These are phyloP conservation scores for Abelmoschus esculentus DNA, from an alignment of 345 rosid genomes.

Conservation along the genomic window DNA sequence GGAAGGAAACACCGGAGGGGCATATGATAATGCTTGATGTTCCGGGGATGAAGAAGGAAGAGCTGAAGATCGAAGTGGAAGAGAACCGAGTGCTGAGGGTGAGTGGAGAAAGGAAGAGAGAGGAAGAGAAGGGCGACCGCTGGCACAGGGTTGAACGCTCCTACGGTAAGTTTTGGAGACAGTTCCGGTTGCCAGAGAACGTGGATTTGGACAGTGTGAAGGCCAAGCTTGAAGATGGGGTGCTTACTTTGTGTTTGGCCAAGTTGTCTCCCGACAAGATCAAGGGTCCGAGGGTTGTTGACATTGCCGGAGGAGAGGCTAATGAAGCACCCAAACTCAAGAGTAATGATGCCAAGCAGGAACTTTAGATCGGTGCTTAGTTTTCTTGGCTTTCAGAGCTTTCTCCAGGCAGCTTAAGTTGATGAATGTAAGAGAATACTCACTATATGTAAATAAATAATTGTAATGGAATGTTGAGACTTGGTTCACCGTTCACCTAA, in stretches of 20 bases:
- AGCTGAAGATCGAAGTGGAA: slow-evolving; percentile 66
- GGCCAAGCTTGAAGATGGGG: slow-evolving; percentile 71
- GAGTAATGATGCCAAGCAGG: slow-evolving; percentile 33
- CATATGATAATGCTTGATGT: slow-evolving; percentile 61
- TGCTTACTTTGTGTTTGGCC: slow-evolving; percentile 43
- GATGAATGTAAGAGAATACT: background rate
- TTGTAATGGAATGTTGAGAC: background rate
- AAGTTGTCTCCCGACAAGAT: slow-evolving; percentile 58
- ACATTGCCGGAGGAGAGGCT: slow-evolving; percentile 36
- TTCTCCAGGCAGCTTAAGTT: background rate
- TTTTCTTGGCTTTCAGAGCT: background rate
- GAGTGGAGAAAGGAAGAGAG: slow-evolving; percentile 69
- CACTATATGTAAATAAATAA: background rate
- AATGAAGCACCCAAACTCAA: slow-evolving; percentile 28
- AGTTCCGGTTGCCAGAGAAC: slow-evolving; percentile 62
- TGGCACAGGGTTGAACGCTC: slow-evolving; percentile 84
- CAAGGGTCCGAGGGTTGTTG: slow-evolving; percentile 49
- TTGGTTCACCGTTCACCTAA: background rate
- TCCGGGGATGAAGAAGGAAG: slow-evolving; percentile 70
- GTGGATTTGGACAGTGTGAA: slow-evolving; percentile 53
- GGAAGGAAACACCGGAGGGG: slow-evolving; percentile 77
- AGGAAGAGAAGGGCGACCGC: slow-evolving; percentile 63
- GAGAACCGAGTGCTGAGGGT: slow-evolving; percentile 58
- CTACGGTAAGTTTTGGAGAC: slow-evolving; percentile 78
- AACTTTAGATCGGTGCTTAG: slow-evolving; percentile 21